Conservation (phyloP, 2,329 filamentous ascomycete genomes). For the Pestalotiopsis sp. region DNA sequence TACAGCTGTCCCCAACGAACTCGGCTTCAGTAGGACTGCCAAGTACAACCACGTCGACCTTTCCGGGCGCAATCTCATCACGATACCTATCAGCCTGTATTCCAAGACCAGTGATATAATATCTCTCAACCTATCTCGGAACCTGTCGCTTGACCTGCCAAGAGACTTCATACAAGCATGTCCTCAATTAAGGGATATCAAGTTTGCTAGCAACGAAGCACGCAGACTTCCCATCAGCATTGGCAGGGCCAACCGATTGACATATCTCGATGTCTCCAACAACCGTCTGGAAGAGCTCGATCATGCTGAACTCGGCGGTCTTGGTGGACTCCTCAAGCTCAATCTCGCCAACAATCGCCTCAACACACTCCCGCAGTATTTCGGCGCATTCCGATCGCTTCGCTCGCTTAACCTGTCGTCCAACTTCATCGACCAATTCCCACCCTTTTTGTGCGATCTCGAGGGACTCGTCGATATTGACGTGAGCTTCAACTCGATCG, state of each 20-base stretch:
- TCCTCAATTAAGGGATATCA: constrained; percentile 89
- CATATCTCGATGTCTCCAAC: constrained; percentile 91
- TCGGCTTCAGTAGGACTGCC: constrained; percentile 78
- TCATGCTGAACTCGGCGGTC: constrained; percentile 75
- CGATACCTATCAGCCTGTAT: constrained; percentile 93
- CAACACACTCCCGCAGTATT: constrained; percentile 76
- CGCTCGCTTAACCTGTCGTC: constrained; percentile 90
- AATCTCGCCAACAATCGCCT: constrained; percentile 94
- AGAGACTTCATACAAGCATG: constrained; percentile 97
- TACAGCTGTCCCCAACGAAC: constrained; percentile 73
- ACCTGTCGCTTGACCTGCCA: constrained; percentile 88
- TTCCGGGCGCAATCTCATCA: constrained; percentile 84
- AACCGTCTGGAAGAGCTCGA: constrained; percentile 88
- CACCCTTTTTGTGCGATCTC: constrained; percentile 80
- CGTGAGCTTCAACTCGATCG: constrained; percentile 93
- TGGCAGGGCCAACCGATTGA: constrained; percentile 77
- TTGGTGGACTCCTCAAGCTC: constrained; percentile 80
- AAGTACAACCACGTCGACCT: constrained; percentile 96
- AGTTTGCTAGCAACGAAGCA: constrained; percentile 92
- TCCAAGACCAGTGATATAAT: constrained; percentile 91
- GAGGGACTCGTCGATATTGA: constrained; percentile 88
- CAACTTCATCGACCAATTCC: constrained; percentile 85
- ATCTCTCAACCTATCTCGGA: constrained; percentile 89
- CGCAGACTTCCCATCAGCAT: constrained; percentile 83
- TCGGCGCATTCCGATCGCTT: constrained; percentile 76